These are phyloP conservation scores for Cucumis hystrix DNA, from an alignment of 306 rosid species.

Conservation along the genomic window DNA sequence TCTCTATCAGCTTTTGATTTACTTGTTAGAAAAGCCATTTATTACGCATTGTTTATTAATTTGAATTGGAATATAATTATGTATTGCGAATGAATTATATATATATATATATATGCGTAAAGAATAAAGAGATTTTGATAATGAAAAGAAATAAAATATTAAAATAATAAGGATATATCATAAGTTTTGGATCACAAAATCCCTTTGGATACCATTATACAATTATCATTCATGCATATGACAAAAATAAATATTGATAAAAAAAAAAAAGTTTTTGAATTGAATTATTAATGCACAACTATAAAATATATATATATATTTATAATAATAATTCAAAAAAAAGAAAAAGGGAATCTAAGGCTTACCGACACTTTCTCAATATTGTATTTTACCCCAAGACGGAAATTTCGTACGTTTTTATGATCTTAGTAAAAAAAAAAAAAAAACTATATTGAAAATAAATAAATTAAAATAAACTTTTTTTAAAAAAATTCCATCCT, in stretches of 20 bases:
- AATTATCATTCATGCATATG: not conserved
- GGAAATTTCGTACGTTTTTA: not conserved
- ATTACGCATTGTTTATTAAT: not conserved
- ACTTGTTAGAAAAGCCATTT: no score
- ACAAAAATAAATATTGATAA: not conserved
- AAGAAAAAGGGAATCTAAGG: not conserved
- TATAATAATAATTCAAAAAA: not conserved
- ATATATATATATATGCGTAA: not conserved
- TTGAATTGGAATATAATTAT: not conserved
- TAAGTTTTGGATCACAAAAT: not conserved
- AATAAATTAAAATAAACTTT: not conserved
- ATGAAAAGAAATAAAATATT: not conserved
- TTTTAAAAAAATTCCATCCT: no score
- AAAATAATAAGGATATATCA: not conserved
- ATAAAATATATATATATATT: not conserved
- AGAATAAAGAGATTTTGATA: not conserved
- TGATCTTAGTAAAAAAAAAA: no score
- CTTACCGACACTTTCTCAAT: slow-evolving; percentile 2
- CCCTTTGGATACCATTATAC: not conserved
- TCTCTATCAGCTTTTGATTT: no score
- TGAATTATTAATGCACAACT: not conserved
- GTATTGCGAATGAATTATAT: not conserved
- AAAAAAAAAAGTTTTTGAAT: not conserved
- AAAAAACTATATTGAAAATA: not conserved
- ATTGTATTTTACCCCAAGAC: not conserved